Evolutionary conservation across 257 asterid species (phyloP), one percentile per base, ranked within the genome.

Genomic region (Nicotiana knightiana): DNA sequence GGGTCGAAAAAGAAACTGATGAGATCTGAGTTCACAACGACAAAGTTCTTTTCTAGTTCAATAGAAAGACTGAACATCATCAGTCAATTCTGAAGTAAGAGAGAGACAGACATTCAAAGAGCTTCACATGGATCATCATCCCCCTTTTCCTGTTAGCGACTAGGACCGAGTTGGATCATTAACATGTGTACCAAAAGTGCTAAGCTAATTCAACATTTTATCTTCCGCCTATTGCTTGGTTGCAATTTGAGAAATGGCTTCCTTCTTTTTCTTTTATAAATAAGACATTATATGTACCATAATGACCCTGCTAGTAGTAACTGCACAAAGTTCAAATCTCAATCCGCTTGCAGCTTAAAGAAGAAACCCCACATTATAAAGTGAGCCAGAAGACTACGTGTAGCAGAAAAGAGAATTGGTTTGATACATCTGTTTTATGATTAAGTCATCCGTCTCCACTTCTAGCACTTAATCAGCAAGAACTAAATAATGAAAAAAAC

Each of bases 11-110:
- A 43, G 78, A 21, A 71, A 33, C 37, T 43, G 58, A 13, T 33
- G 10, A 24, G 78, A 71, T 70, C 59, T 68, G 77, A 68, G 77
- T 68, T 68, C 77, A 68, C 57, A 67, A 37, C 6, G 32, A 67
- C 76, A 18, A 37, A 35, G 30, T n/a, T 18, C n/a, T n/a, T 70
- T 26, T n/a, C 24, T 46, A 46, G 59, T 71, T 51, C 46, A 65
- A 30, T 15, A 30, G 6, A 12, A 65, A 65, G 46, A 65, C 10
- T 43, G 71, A 71, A 71, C 78, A 71, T 71, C 78, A 46, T 71
- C 59, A 71, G 78, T 71, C 61, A 46, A 71, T 53, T 53, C 5
- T 4, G 37, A 43, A 71, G 78, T 33, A 43, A 43, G 35, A 43
- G n/a, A 57, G 62, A 68, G 33, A 39, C 6, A 70, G n/a, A 43